Evolutionary conservation across 768 basidiomycete genomes (phyloP).

Genomic region (Trametes maxima): DNA sequence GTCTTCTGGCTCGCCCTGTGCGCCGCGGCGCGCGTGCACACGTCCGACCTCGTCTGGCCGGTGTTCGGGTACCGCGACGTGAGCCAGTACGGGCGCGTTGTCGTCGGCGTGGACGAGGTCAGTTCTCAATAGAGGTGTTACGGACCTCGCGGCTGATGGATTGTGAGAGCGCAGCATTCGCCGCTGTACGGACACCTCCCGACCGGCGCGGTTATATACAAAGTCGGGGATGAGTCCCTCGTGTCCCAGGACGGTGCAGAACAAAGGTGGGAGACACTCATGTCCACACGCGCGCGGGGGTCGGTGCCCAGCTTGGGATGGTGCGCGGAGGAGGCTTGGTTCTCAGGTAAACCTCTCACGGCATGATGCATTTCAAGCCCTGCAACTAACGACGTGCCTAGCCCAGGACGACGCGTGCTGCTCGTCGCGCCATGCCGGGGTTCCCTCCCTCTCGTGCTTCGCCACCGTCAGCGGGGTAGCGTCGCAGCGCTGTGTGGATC

Average conservation of each 20-base stretch:
- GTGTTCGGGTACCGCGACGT: conserved; percentile 56
- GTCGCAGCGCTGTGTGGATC: conserved; percentile 55
- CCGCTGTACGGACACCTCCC: conserved; percentile 59
- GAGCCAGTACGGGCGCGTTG: conserved; percentile 51
- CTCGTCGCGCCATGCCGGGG: conserved; percentile 17
- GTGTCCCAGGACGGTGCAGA: conserved; percentile 28
- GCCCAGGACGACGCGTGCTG: conserved; percentile 28
- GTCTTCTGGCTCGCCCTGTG: conserved; percentile 54
- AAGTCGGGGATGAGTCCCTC: conserved; percentile 64
- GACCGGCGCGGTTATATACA: conserved; percentile 59
- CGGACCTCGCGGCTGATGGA: neutral
- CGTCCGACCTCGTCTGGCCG: conserved; percentile 20
- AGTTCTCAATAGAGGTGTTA: conserved; percentile 27
- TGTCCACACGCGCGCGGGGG: conserved; percentile 29
- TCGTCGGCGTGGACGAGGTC: conserved; percentile 57
- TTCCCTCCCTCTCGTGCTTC: conserved; percentile 47
- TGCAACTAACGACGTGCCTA: conserved; percentile 27
- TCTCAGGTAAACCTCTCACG: conserved; percentile 31
- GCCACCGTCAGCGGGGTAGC: conserved; percentile 21
- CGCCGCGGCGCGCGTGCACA: conserved; percentile 34
- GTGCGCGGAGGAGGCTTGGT: conserved; percentile 50
- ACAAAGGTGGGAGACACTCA: conserved; percentile 51
- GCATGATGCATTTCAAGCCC: neutral
- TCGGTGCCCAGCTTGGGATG: conserved; percentile 48
- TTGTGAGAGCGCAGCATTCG: conserved; percentile 49